Evolutionary conservation across 2,329 filamentous ascomycete genomes (phyloP), one percentile per base, ranked within the genome.

Genomic region (Trichoderma afroharzianum): DNA sequence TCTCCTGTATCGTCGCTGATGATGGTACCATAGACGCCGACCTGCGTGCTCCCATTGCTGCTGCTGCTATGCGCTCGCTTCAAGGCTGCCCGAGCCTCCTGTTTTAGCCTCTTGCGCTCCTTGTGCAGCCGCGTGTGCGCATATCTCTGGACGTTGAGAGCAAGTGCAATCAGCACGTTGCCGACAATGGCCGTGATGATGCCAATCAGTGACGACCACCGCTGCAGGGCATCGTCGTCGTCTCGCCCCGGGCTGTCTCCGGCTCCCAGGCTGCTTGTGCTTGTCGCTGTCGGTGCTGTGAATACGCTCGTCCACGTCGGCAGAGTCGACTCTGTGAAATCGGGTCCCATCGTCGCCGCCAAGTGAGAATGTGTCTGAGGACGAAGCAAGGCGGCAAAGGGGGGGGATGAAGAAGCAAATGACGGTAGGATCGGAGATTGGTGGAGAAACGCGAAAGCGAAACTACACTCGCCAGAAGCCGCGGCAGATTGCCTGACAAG

Each of bases 121-220:
- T 91, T 87, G 73, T 93, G 90, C 73, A 99, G 87, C 71, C 92
- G 89, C 71, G 96, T 93, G 79, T 99, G 96, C 39, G 96, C 95
- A 80, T 98, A 98, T 75, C 96, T 90, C 82, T 99, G 96, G 63
- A 97, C 95, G 79, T 99, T 99, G 73, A 99, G 88, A 14, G 96
- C 96, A 74, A 99, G 90, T 1, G 95, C 97, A 75, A 99, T 98
- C 68, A 99, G 87, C 39, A 98, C 85, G 78, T 99, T 99, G 70
- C 96, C 96, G 66, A 92, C 88, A 77, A 99, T 97, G 64, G 96
- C 95, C 3, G 95, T 97, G 68, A 95, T 83, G 78, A 99, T 98
- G 76, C 96, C 96, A 78, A 99, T 98, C 68, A 98, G 85, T 30
- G 94, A 97, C 61, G 94, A 97, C 95, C 95, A 98, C 80, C 91